Percentiles rank a stretch among this genome's conserved stretches.
phyloP scores from a whole-genome alignment of 1,139 yeast genomes.

The Saccharomycopsis hybrid region DNA sequence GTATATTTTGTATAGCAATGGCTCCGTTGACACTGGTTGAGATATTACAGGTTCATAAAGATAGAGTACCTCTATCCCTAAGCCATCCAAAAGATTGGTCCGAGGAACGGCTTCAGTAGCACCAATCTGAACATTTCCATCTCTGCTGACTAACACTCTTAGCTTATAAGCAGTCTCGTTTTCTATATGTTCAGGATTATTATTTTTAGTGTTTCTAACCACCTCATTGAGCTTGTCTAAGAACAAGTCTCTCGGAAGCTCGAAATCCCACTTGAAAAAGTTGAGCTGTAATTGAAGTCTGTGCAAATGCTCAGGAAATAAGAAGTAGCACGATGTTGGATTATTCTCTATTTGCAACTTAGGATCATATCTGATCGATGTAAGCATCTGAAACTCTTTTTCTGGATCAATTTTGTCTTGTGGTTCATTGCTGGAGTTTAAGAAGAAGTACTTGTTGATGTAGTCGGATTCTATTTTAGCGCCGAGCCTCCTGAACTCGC shows the following conservation, averaged over 20 bases:
- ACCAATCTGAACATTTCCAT: constrained; percentile 48
- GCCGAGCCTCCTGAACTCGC: too few relatives aligned
- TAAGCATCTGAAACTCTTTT: constrained; percentile 47
- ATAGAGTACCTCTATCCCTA: constrained; percentile 18
- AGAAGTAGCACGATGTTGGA: constrained; percentile 39
- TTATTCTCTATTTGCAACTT: constrained; percentile 26
- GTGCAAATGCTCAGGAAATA: constrained; percentile 57
- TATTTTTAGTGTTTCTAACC: constrained; percentile 26
- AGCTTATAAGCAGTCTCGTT: constrained; percentile 44
- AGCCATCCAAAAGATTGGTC: constrained; percentile 41
- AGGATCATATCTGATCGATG: constrained; percentile 75
- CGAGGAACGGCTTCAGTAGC: constrained; percentile 37
- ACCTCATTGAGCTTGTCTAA: constrained; percentile 33
- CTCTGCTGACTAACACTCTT: constrained; percentile 44
- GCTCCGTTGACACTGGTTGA: not conserved
- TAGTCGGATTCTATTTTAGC: not conserved
- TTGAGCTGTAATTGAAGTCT: constrained; percentile 48
- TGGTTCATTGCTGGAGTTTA: not conserved
- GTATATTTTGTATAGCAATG: constrained; percentile 49
- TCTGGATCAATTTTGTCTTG: not conserved
- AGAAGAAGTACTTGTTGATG: constrained; percentile 3
- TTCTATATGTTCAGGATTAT: constrained; percentile 33
- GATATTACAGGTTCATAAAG: not conserved
- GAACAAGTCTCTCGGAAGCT: constrained; percentile 39
- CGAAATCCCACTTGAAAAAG: constrained; percentile 47